Base-by-base conservation (phyloP, 352 stramenopile species). In the Pythium volutum region DNA sequence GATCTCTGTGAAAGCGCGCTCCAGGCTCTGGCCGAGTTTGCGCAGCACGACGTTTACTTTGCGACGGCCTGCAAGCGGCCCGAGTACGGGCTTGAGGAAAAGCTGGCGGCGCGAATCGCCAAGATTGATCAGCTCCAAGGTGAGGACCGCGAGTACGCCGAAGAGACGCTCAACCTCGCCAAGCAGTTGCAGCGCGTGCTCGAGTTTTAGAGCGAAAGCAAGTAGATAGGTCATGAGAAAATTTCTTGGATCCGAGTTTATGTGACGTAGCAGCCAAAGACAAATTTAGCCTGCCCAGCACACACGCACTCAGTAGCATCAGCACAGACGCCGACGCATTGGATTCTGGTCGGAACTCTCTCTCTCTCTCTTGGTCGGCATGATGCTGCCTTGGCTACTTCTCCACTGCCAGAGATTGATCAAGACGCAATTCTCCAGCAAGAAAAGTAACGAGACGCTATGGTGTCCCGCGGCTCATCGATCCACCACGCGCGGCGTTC, bases 1-100 rank as follows among this genome's bases (percentile, higher is more conserved):
- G 86, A 95, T 50, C 59, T 95, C 43, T 88, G 81, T 55, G 86
- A 95, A 66, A 85, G 75, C 55, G 69, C 78, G 41, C 62, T 93
- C 20, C 77, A 95, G 48, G 83, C 75, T 25, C 71, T 95, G 31
- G 72, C 70, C 0, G 86, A 92, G 55, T 91, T 95, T 46, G 81
- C 79, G 6, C 55, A 77, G 31, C 64, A 87, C 20, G 81, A 79
- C 6, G 62, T 81, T 2, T 76, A 81, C 42, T 95, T 88, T 67
- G 55, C 76, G 27, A 74, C 72, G 4, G 71, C 73, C 6, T 87
- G 79, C 59, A 86, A 88, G 68, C 66, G 74, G 20, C 55, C 79
- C 5, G 71, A 85, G 62, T 59, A 77, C 23, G 61, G 61, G 2
- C 45, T 95, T 18, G 52, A 84, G 4, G 63, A 67, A 20, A 79